Evolutionary conservation across 1,284 basidiomycete species (phyloP).

Genomic region (Trametes hirsuta): DNA sequence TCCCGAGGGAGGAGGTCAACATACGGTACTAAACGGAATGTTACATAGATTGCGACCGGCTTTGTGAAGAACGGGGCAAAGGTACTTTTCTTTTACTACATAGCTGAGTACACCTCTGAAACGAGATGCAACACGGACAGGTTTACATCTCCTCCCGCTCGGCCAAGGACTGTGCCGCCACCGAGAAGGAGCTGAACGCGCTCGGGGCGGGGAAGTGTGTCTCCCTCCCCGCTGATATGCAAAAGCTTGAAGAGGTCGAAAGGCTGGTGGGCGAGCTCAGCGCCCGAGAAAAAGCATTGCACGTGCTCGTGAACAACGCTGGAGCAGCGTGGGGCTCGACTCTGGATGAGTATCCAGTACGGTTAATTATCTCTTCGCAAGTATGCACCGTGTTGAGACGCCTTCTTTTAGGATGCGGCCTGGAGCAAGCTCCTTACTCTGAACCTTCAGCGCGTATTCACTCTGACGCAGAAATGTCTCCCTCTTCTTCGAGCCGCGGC

Average conservation of each 20-base stretch:
- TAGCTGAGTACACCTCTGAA: neutral
- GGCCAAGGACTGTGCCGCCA: constrained; percentile 56
- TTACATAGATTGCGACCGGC: constrained; percentile 61
- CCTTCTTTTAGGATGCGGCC: constrained; percentile 45
- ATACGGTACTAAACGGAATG: neutral
- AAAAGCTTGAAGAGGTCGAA: constrained; percentile 60
- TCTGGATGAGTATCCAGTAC: constrained; percentile 59
- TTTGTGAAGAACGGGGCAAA: constrained; percentile 70
- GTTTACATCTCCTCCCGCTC: constrained; percentile 67
- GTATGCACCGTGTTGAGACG: neutral
- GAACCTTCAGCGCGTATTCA: constrained; percentile 74
- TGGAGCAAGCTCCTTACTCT: constrained; percentile 66
- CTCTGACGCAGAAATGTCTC: constrained; percentile 66
- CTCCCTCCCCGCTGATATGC: constrained; percentile 63
- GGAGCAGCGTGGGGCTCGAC: constrained; percentile 66
- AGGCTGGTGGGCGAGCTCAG: constrained; percentile 54
- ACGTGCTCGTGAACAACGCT: constrained; percentile 73
- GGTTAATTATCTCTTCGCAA: neutral
- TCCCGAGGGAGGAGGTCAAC: neutral
- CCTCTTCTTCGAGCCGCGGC: constrained; percentile 62
- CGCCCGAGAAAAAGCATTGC: constrained; percentile 54
- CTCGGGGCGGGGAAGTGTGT: constrained; percentile 61
- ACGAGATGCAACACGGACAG: constrained; percentile 12
- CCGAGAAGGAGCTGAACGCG: constrained; percentile 57
- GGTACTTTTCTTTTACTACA: constrained; percentile 34